Base-by-base conservation (phyloP, 352 stramenopile genomes). In the Blastocystis sp. region DNA sequence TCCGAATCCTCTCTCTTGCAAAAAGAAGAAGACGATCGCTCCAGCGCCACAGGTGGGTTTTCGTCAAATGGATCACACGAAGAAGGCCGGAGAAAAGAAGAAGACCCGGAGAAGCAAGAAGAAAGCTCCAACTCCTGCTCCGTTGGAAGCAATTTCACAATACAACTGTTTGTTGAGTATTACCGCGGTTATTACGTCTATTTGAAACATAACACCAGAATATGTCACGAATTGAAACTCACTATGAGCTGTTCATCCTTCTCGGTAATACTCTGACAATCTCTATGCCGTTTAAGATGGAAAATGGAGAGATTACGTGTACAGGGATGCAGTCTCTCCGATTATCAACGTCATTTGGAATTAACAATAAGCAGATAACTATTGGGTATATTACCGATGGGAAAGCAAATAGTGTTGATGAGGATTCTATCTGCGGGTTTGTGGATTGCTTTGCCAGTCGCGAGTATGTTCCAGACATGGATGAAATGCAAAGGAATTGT, bases 11-110 rank as follows among this genome's bases (percentile, higher is more conserved):
- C 36, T 78, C 3, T 78, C 67, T 7, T 48, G 38, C 24, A 78
- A 78, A 24, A 78, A 78, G 67, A 78, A 78, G 38, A 78, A 78
- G 67, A 78, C 56, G 27, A 7, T 78, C 11, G 36, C 67, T 36
- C 67, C 67, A 36, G 14, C 42, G 4, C 67, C 67, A 59, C 29
- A 29, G 34, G 57, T 42, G 18, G 51, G 3, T 59, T 18, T 59
- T 18, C n/a, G n/a, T 18, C 32, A 14, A 6, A 14, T 16, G n/a
- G 51, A 3, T 59, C 18, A 59, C n/a, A 2, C 32, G 51, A 32
- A 59, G 51, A 32, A 78, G 24, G 18, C 42, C 0, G 67, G 8
- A n/a, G 42, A 61, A 59, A 56, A 59, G 38, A 78, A 78, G 67
- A 78, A 56, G 36, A 24, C 21, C 16, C 46, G 67, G 18, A 21